Conservation (phyloP, 1,284 basidiomycete species). For the Cronartium quercuum region DNA sequence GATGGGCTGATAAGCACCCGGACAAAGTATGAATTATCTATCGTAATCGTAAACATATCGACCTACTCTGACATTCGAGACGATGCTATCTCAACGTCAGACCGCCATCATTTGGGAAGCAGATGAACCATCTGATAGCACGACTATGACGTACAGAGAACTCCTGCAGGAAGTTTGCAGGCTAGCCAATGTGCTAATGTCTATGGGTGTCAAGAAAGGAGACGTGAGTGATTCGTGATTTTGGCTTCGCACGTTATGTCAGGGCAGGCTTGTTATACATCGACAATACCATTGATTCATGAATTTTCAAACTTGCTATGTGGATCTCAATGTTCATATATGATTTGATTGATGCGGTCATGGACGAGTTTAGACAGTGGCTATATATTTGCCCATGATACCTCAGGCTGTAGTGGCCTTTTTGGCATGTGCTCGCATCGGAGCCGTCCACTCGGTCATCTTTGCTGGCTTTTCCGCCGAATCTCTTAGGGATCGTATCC, state of each 20-base stretch:
- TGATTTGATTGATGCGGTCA: background rate
- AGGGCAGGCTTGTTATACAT: conserved; percentile 40
- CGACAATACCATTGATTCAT: too few species aligned
- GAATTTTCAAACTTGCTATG: too few species aligned
- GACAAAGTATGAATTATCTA: conserved; percentile 61
- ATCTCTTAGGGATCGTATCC: conserved; percentile 83
- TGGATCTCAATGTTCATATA: too few species aligned
- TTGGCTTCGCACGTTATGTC: conserved; percentile 40
- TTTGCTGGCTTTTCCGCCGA: conserved; percentile 98
- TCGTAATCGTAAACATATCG: conserved; percentile 1
- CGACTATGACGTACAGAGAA: conserved; percentile 71
- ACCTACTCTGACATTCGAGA: background rate
- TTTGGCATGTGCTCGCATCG: conserved; percentile 94
- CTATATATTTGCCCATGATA: conserved; percentile 60
- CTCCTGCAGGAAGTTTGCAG: conserved; percentile 83
- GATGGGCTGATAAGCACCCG: conserved; percentile 86
- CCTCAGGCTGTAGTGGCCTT: conserved; percentile 79
- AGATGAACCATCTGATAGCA: conserved; percentile 79
- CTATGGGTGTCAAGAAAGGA: conserved; percentile 87
- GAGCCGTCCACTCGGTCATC: conserved; percentile 95
- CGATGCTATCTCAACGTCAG: conserved; percentile 49
- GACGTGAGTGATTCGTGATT: conserved; percentile 57
- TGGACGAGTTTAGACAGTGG: conserved; percentile 55
- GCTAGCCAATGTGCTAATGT: conserved; percentile 85
- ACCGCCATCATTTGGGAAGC: conserved; percentile 98